Base-by-base conservation (phyloP, 306 rosid species). In the Mimosa pudica region DNA sequence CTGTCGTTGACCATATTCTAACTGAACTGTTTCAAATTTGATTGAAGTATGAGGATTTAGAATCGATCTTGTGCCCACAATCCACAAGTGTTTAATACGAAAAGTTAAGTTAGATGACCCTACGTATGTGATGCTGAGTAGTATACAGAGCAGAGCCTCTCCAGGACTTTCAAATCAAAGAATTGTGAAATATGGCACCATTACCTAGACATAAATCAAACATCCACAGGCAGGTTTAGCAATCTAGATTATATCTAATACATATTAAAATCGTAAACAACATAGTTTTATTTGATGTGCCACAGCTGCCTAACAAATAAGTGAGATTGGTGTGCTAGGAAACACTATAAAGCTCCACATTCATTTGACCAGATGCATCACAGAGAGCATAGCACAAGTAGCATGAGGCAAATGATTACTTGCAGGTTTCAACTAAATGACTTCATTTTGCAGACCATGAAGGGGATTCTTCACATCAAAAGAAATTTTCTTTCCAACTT, bases 341-440 rank as follows among this genome's bases (percentile, higher is more conserved):
- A 41, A 76, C 16, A 65, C 35, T 48, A 36, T 57, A 80, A 70
- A 52, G 73, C 63, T 54, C 60, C 61, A 54, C 57, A 75, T 10
- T 36, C 71, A 65, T 76, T 63, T 70, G 73, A 63, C 62, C 57
- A 32, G 77, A 73, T 58, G 70, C 57, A 80, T 66, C 47, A 30
- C 57, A 36, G 36, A 75, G 42, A 12, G 16, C 46, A 64, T 14
- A 65, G 71, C 12, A 8, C 46, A 38, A 6, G 24, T 36, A 35
- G 4, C 69, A 63, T 2, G n/a, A n/a, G 71, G 42, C 4, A 62
- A 3, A 64, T 30, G 42, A 9, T 20, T 84, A 87, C 91, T 88
- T 63, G 83, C 52, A 58, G 78, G 62, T 61, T 51, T 62, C 80
- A 66, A 54, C 36, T 10, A 64, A 51, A 58, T 20, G 76, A 63